A percentile compares a stretch with the other conserved stretches of the same genome.
phyloP scores from a whole-genome alignment of 345 rosid genomes.

The Angophora floribunda region DNA sequence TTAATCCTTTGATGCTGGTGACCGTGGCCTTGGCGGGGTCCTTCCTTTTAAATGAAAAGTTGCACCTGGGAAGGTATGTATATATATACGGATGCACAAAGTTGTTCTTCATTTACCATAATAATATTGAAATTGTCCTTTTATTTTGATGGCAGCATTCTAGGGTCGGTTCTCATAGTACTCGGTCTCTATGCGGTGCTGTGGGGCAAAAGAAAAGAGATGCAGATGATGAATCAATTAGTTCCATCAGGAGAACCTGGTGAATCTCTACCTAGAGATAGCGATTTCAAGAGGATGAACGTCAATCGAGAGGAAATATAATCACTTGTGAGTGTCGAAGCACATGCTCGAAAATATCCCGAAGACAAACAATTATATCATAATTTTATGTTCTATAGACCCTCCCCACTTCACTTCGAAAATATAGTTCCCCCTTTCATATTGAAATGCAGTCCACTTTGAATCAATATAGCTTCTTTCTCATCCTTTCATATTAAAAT shows the following conservation, averaged over 20 bases:
- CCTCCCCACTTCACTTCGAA: neutral
- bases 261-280: neutral
- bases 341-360: neutral
- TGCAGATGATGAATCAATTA: neutral
- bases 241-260: neutral
- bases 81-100: neutral
- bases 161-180: constrained; percentile 7
- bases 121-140: neutral
- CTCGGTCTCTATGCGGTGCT: constrained; percentile 8
- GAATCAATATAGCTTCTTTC: too few species aligned
- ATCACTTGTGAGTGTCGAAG: neutral
- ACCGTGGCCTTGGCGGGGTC: constrained; percentile 1
- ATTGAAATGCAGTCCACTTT: neutral
- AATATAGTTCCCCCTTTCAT: neutral
- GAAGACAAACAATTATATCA: neutral
- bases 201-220: constrained; percentile 15
- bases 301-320: neutral
- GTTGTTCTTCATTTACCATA: neutral
- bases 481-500: too few species aligned
- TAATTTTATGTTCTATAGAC: neutral
- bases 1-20: constrained; percentile 22
- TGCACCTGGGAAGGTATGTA: constrained; percentile 24
- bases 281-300: neutral
- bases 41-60: constrained; percentile 9
- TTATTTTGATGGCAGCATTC: neutral